A percentile compares a stretch with the other conserved stretches of the same genome.
phyloP scores from a whole-genome alignment of 1,139 yeast genomes.

The Magnusiomyces paraingens region DNA sequence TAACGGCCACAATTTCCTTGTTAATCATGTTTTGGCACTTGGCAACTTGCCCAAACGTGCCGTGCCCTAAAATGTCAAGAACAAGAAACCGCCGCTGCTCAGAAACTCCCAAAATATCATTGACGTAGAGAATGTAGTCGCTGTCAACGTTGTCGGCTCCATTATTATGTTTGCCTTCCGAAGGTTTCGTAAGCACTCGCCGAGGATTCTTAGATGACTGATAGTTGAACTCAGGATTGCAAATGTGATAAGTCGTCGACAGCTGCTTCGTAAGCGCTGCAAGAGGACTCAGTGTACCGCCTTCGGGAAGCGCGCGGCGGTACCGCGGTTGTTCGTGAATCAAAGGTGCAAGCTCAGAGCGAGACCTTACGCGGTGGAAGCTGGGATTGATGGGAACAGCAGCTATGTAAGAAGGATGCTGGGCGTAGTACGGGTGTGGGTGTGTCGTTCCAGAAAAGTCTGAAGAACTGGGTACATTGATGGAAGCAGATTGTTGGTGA shows the following conservation, averaged over 20 bases:
- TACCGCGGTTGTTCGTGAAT: conserved; percentile 63
- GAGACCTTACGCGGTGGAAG: conserved; percentile 40
- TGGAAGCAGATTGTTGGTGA: conserved; percentile 8
- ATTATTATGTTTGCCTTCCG: conserved; percentile 72
- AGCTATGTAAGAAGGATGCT: not conserved
- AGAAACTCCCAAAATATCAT: conserved; percentile 84
- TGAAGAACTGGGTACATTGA: conserved; percentile 6
- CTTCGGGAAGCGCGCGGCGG: conserved; percentile 73
- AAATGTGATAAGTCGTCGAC: conserved; percentile 74
- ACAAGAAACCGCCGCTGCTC: conserved; percentile 72
- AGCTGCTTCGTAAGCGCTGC: conserved; percentile 73
- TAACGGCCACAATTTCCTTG: conserved; percentile 88
- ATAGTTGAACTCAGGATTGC: conserved; percentile 84
- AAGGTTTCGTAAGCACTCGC: conserved; percentile 87
- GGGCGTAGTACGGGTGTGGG: conserved; percentile 1
- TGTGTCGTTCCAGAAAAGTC: conserved; percentile 3
- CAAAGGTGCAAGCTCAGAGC: conserved; percentile 56
- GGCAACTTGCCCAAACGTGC: conserved; percentile 98
- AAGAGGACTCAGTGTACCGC: conserved; percentile 79
- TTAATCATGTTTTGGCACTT: conserved; percentile 89
- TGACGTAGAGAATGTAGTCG: conserved; percentile 88
- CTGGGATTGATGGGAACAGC: conserved; percentile 35
- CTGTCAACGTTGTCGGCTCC: conserved; percentile 86
- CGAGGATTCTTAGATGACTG: conserved; percentile 83
- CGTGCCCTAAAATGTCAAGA: conserved; percentile 86